These are phyloP conservation scores for Aphanoascus verrucosus DNA, from an alignment of 2,329 filamentous ascomycete species.

Conservation along the genomic window DNA sequence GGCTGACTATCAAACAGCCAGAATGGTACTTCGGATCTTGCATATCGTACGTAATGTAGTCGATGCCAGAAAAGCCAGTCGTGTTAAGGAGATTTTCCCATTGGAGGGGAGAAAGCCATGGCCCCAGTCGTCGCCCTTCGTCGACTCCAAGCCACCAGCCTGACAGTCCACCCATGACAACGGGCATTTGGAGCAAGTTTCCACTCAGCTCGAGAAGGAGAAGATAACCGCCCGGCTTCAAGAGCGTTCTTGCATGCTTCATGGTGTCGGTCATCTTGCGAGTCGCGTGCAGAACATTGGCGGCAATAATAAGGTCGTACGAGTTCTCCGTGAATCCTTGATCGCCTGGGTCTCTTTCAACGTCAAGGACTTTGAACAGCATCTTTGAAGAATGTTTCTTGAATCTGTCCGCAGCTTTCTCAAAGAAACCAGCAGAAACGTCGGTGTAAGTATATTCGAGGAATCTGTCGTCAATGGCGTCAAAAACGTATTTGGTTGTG, in stretches of 20 bases:
- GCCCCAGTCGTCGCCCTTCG: conserved; percentile 4
- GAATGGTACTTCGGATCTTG: background rate
- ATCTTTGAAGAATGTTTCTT: conserved; percentile 21
- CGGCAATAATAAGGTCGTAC: conserved; percentile 33
- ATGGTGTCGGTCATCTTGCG: conserved; percentile 18
- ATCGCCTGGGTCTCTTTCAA: conserved; percentile 24
- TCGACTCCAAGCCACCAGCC: conserved; percentile 21
- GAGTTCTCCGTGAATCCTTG: conserved; percentile 26
- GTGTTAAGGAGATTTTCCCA: conserved; percentile 7
- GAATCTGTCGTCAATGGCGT: conserved; percentile 24
- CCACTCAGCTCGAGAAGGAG: conserved; percentile 31
- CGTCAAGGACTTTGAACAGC: conserved; percentile 25
- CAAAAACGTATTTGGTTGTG: conserved; percentile 31
- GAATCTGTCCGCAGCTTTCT: conserved; percentile 26
- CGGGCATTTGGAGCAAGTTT: conserved; percentile 17
- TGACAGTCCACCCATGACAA: conserved; percentile 26
- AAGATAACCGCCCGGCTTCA: conserved; percentile 40
- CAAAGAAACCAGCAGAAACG: conserved; percentile 35
- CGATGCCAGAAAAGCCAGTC: background rate
- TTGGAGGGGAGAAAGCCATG: background rate
- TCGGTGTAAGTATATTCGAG: conserved; percentile 40
- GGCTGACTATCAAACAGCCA: background rate
- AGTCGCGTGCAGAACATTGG: conserved; percentile 34
- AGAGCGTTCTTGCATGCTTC: conserved; percentile 28
- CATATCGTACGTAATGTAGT: background rate